These are phyloP conservation scores for Parsonsia alboflavescens DNA, from an alignment of 257 asterid genomes.

Conservation along the genomic window DNA sequence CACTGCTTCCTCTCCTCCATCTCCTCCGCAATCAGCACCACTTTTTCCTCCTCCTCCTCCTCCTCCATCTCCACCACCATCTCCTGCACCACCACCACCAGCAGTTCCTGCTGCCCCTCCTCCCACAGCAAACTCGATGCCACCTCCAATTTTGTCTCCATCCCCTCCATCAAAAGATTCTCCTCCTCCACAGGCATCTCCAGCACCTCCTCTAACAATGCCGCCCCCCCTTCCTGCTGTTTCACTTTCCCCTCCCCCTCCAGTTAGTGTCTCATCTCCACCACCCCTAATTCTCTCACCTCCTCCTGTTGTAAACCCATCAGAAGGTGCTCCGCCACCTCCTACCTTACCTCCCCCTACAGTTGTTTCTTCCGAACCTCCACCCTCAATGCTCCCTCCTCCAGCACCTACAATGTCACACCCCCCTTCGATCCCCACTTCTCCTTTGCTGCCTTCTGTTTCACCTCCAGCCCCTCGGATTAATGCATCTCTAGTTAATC, in stretches of 20 bases:
- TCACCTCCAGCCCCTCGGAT: slow-evolving; percentile 39
- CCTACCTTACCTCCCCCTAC: slow-evolving; percentile 42
- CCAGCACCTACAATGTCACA: slow-evolving; percentile 25
- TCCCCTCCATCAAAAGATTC: slow-evolving; percentile 20
- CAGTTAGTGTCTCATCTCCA: slow-evolving; percentile 34
- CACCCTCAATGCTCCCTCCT: slow-evolving; percentile 27
- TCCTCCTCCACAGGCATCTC: slow-evolving; percentile 44
- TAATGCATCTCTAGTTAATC: slow-evolving; percentile 31
- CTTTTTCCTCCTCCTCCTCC: slow-evolving; percentile 19
- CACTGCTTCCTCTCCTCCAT: slow-evolving; percentile 20
- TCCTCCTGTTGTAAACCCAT: slow-evolving; percentile 36
- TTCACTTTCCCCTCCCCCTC: slow-evolving; percentile 42
- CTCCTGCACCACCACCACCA: slow-evolving; percentile 29
- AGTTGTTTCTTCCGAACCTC: slow-evolving; percentile 32
- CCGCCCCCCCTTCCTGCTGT: slow-evolving; percentile 39
- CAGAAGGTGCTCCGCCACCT: slow-evolving; percentile 44
- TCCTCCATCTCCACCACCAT: slow-evolving; percentile 26
- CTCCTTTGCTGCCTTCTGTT: slow-evolving; percentile 34
- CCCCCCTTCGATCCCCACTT: slow-evolving; percentile 25
- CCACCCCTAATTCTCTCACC: slow-evolving; percentile 41
- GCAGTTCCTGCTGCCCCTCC: slow-evolving; percentile 26
- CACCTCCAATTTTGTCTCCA: slow-evolving; percentile 32
- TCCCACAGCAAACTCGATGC: slow-evolving; percentile 32
- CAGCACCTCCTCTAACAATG: slow-evolving; percentile 36
- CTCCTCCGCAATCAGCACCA: slow-evolving; percentile 31